Base-by-base conservation (phyloP, 225 moss, liverwort and hornwort species). In the Physcomitrellopsis africana region DNA sequence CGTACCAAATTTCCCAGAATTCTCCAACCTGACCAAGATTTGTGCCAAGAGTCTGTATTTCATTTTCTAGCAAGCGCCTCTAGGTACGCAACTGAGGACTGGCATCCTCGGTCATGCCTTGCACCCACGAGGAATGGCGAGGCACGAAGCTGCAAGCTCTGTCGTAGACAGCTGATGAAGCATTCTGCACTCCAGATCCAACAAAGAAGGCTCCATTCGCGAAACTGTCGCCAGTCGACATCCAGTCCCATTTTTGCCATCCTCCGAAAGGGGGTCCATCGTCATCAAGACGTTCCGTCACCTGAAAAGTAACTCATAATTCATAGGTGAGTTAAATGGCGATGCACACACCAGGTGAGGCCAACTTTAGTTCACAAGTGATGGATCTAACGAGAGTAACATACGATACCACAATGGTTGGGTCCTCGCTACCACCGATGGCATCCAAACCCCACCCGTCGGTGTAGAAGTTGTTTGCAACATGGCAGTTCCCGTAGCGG, bases 181-280 rank as follows among this genome's bases (percentile, higher is more conserved):
- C 45, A 13, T 62, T 20, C 43, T 79, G 76, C 22, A 64, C 67
- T 29, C 89, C 89, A 0, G 89, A 89, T 10, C 68, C 77, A 1
- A 58, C 80, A 49, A 89, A 89, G 62, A 68, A 76, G 15, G 86
- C 82, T 8, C 80, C 89, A 10, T 77, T 77, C 20, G 15, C 44
- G 11, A 82, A 82, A 0, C 17, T 26, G 63, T 86, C 89, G 1
- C 68, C 46, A 9, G 7, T 20, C 5, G 89, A 84, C 1, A 10
- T 52, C 89, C 89, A 89, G 58, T 89, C 80, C 89, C 89, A 89
- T 5, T 16, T 84, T 51, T 86, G 26, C 89, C 89, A 89, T 3
- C 84, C 89, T 11, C 79, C 84, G 62, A 74, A 81, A 8, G 74
- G 81, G 10, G 77, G 74, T 23, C 83, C 81, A 0, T 0, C 27